Evolutionary conservation across 306 rosid genomes (phyloP).

Genomic region (Fragaria ananassa): DNA sequence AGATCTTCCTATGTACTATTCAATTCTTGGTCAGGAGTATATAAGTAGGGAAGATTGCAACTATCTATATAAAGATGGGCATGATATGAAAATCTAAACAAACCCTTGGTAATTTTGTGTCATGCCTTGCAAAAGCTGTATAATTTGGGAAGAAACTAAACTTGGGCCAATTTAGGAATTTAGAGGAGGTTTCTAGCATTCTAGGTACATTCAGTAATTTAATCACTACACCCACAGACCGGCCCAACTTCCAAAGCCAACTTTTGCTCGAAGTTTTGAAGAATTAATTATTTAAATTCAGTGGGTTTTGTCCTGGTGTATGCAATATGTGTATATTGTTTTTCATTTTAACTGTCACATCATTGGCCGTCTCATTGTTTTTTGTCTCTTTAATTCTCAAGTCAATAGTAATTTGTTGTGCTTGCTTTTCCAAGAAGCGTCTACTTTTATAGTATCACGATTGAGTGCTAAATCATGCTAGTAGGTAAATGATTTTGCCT

Average conservation of each 20-base stretch:
- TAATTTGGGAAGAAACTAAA: background rate
- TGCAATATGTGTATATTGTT: too few relatives aligned
- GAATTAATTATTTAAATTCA: too few relatives aligned
- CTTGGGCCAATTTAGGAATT: background rate
- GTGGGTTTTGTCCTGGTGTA: too few relatives aligned
- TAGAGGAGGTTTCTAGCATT: background rate
- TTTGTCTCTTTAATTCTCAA: too few relatives aligned
- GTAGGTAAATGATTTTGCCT: too few relatives aligned
- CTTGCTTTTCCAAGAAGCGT: too few relatives aligned
- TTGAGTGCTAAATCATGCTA: too few relatives aligned
- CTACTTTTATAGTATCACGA: too few relatives aligned
- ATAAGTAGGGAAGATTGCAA: background rate
- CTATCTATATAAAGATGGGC: background rate
- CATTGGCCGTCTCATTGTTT: too few relatives aligned
- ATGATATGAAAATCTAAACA: background rate
- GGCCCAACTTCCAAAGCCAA: background rate
- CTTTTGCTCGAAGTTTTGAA: background rate
- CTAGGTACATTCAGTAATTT: background rate
- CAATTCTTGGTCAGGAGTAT: background rate
- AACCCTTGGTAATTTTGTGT: background rate
- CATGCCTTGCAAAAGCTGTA: background rate
- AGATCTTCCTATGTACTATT: too few relatives aligned
- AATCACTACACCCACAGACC: background rate
- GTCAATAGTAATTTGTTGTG: too few relatives aligned
- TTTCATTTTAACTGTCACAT: too few relatives aligned